Percentiles rank a stretch among this genome's conserved stretches.
Conservation (phyloP, 208 protist species). For the Leishmania major region DNA sequence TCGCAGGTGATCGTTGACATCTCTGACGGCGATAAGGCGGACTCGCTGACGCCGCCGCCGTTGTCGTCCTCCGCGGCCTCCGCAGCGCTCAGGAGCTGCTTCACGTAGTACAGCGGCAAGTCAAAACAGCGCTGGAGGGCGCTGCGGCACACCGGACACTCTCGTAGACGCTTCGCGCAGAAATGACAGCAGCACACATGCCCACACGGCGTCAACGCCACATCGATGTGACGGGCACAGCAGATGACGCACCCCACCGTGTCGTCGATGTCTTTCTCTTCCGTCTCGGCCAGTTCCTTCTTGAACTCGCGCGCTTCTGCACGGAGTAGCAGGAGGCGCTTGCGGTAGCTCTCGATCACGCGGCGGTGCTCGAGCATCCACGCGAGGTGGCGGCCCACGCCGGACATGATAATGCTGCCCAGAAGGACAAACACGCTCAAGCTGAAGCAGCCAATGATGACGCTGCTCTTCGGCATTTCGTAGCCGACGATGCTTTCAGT, state of each 20-base stretch:
- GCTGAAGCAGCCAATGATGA: conserved; percentile 38
- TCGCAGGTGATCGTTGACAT: not conserved
- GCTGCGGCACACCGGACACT: conserved; percentile 52
- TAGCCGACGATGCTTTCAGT: conserved; percentile 28
- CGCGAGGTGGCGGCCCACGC: conserved; percentile 39
- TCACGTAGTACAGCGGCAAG: conserved; percentile 42
- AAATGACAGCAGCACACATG: conserved; percentile 53
- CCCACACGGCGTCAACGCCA: conserved; percentile 45
- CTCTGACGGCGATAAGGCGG: not conserved
- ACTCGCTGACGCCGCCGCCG: not conserved
- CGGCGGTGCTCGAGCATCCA: conserved; percentile 41
- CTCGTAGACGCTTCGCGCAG: conserved; percentile 39
- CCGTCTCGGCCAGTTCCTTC: conserved; percentile 36
- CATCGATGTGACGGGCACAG: conserved; percentile 48
- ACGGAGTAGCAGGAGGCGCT: conserved; percentile 28
- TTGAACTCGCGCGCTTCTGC: conserved; percentile 35
- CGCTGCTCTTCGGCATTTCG: conserved; percentile 37
- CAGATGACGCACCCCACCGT: conserved; percentile 49
- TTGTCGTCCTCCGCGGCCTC: conserved; percentile 8
- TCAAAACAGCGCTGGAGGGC: conserved; percentile 39
- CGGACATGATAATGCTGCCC: conserved; percentile 39
- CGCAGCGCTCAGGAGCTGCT: conserved; percentile 23
- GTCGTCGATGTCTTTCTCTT: conserved; percentile 33
- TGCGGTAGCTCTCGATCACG: conserved; percentile 30
- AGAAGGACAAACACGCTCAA: conserved; percentile 43